phyloP scores from a whole-genome alignment of 805 yeast genomes.

The Candida pini region DNA sequence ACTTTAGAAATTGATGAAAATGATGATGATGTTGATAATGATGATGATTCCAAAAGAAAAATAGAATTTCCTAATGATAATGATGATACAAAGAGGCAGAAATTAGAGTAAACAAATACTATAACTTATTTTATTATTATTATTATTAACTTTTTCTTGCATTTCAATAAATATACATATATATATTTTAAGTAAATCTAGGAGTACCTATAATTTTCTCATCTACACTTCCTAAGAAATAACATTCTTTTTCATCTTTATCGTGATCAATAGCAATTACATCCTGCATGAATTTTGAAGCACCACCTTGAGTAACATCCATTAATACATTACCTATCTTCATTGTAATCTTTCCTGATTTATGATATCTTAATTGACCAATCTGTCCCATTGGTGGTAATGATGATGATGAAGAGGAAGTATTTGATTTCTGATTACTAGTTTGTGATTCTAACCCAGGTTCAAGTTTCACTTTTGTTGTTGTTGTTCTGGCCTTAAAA shows the following conservation, averaged over 20 bases:
- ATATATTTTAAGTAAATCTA: constrained; percentile 21
- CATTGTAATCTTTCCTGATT: constrained; percentile 77
- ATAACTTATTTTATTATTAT: neutral
- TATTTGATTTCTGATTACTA: constrained; percentile 1
- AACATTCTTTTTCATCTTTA: constrained; percentile 36
- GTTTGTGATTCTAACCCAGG: constrained; percentile 5
- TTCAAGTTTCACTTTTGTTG: too few relatives aligned
- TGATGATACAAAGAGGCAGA: constrained; percentile 17
- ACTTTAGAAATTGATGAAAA: constrained; percentile 4
- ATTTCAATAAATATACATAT: neutral
- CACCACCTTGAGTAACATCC: constrained; percentile 69
- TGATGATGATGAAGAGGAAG: neutral
- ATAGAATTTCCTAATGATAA: neutral
- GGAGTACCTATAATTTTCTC: constrained; percentile 60
- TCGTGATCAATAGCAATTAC: constrained; percentile 41
- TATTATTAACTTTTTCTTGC: neutral
- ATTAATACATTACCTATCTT: constrained; percentile 63
- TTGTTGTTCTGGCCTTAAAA: constrained; percentile 9
- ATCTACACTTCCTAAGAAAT: constrained; percentile 48
- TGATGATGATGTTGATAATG: constrained; percentile 6
- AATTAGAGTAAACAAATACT: constrained; percentile 10
- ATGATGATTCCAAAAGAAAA: constrained; percentile 4
- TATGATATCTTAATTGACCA: constrained; percentile 72
- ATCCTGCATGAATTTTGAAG: constrained; percentile 67
- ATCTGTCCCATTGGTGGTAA: constrained; percentile 45